Conservation (phyloP, 2,329 filamentous ascomycete species). For the Alternaria sp. region DNA sequence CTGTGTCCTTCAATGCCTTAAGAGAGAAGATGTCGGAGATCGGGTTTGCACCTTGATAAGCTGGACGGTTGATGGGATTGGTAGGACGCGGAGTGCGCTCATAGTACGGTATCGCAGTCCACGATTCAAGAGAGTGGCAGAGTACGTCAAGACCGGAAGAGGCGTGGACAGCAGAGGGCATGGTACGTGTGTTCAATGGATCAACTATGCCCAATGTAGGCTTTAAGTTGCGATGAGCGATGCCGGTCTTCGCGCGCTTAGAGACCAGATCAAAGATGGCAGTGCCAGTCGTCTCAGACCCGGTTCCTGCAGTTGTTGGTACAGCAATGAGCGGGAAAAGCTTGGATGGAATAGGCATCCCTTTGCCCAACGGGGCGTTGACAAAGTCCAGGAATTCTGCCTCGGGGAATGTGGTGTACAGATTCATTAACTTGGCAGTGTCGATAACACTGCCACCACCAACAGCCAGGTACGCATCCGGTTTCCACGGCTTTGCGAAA, state of each 20-base stretch:
- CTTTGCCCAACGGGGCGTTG: conserved; percentile 90
- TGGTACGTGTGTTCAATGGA: conserved; percentile 90
- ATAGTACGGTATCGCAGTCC: conserved; percentile 95
- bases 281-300: conserved; percentile 94
- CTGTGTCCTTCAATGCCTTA: conserved; percentile 80
- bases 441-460: conserved; percentile 95
- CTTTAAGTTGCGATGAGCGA: conserved; percentile 94
- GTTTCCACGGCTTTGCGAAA: conserved; percentile 79
- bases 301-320: conserved; percentile 86
- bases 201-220: conserved; percentile 89
- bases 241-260: conserved; percentile 91
- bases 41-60: conserved; percentile 96
- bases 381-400: conserved; percentile 98
- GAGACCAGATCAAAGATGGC: conserved; percentile 96
- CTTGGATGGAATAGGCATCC: conserved; percentile 74
- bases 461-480: conserved; percentile 92
- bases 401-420: conserved; percentile 90
- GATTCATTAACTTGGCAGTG: conserved; percentile 98
- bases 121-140: conserved; percentile 94
- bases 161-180: conserved; percentile 94
- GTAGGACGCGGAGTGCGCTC: conserved; percentile 83
- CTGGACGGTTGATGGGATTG: conserved; percentile 90
- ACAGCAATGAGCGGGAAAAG: conserved; percentile 82
- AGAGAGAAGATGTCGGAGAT: conserved; percentile 98
- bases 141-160: conserved; percentile 92